Evolutionary conservation across 192 early-diverging fungal species (phyloP).

Genomic region (Mortierella antarctica): DNA sequence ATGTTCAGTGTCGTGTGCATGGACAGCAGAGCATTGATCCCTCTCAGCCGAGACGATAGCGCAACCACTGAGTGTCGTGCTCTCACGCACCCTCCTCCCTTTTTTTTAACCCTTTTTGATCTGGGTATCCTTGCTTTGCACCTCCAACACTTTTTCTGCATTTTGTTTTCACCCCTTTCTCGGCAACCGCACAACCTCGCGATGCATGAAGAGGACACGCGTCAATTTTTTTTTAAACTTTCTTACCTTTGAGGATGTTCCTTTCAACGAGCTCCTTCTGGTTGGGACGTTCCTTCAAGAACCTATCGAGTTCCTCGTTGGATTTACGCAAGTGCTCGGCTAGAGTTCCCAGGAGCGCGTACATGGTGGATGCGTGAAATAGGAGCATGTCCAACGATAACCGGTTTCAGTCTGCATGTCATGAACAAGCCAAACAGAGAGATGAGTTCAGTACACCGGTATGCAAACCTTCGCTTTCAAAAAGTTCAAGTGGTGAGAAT

Average conservation of each 20-base stretch:
- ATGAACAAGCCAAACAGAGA: background rate
- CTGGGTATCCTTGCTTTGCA: background rate
- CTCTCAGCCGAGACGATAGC: no score
- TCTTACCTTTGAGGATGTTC: constrained; percentile 68
- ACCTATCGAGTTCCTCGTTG: constrained; percentile 57
- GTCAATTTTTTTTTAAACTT: no score
- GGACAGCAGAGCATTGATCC: no score
- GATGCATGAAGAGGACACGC: no score
- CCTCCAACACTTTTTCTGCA: background rate
- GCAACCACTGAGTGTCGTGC: background rate
- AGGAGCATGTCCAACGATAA: background rate
- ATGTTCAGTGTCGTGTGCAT: no score
- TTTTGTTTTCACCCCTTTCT: background rate
- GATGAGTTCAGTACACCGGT: no score
- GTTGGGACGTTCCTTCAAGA: constrained; percentile 68
- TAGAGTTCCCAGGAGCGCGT: background rate
- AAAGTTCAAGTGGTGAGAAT: no score
- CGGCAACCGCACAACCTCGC: no score
- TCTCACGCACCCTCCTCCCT: constrained; percentile 16
- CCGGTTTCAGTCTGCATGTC: background rate
- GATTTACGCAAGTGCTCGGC: constrained; percentile 42
- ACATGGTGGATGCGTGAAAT: no score
- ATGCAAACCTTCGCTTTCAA: no score
- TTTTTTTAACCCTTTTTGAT: background rate
- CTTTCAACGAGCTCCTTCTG: constrained; percentile 63